phyloP scores from a whole-genome alignment of 1,139 yeast species.

The Suhomyces yuchorum region DNA sequence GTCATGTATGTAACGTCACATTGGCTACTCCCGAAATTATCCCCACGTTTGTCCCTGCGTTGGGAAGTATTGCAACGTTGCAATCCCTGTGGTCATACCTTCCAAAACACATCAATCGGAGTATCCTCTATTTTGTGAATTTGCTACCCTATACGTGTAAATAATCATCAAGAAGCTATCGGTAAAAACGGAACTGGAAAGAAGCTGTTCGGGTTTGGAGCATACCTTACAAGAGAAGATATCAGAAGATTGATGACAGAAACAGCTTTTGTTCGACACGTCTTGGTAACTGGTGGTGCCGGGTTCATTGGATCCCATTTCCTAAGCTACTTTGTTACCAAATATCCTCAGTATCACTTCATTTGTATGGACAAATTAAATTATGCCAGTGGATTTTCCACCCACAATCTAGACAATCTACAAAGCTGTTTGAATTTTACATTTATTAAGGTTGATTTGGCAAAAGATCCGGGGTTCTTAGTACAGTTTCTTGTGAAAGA shows the following conservation, averaged over 20 bases:
- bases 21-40: background rate
- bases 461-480: slow-evolving; percentile 25
- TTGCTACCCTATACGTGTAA: no score
- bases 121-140: background rate
- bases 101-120: background rate
- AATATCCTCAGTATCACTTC: slow-evolving; percentile 42
- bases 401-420: slow-evolving; percentile 28
- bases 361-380: slow-evolving; percentile 53
- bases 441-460: slow-evolving; percentile 41
- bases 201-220: no score
- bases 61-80: slow-evolving; percentile 1
- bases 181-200: no score
- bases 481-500: slow-evolving; percentile 15
- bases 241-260: background rate
- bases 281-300: slow-evolving; percentile 60
- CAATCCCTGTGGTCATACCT: background rate
- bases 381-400: slow-evolving; percentile 30
- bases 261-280: slow-evolving; percentile 14
- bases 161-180: no score
- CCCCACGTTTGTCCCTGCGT: background rate
- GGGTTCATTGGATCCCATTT: slow-evolving; percentile 61
- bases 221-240: background rate
- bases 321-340: slow-evolving; percentile 38
- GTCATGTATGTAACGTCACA: slow-evolving; percentile 1
- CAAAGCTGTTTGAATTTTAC: slow-evolving; percentile 24